phyloP scores from a whole-genome alignment of 805 yeast species.

The Pichia pseudocactophila region DNA sequence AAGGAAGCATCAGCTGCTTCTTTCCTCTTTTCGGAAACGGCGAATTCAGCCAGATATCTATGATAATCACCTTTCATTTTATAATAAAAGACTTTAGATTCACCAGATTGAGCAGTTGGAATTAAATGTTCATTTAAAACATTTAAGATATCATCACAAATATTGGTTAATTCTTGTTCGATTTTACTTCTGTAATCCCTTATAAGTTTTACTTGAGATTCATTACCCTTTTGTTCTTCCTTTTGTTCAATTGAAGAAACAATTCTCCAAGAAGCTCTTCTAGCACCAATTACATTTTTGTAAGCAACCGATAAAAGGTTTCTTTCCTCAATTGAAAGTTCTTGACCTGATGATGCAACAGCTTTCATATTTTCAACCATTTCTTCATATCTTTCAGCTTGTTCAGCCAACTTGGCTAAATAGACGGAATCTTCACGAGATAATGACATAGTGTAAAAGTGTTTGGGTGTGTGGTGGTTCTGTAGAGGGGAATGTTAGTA shows the following conservation, averaged over 20 bases:
- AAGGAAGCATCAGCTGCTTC: constrained; percentile 87
- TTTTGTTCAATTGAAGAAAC: constrained; percentile 97
- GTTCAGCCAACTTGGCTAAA: constrained; percentile 97
- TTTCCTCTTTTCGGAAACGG: constrained; percentile 83
- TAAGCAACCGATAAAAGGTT: constrained; percentile 94
- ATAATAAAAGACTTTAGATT: constrained; percentile 95
- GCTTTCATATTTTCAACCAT: constrained; percentile 98
- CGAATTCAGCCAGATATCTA: constrained; percentile 97
- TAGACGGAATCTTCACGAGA: constrained; percentile 97
- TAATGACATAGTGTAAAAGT: constrained; percentile 44
- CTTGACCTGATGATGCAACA: constrained; percentile 93
- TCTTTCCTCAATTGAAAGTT: constrained; percentile 95
- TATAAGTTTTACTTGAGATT: constrained; percentile 79
- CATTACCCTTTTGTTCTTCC: constrained; percentile 95
- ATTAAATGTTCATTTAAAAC: constrained; percentile 86
- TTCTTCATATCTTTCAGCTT: constrained; percentile 99
- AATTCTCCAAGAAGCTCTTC: constrained; percentile 99
- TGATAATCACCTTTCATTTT: constrained; percentile 99
- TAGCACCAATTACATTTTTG: constrained; percentile 97
- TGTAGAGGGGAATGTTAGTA: background rate
- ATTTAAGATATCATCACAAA: constrained; percentile 86
- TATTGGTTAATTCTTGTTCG: constrained; percentile 84
- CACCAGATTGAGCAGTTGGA: constrained; percentile 92
- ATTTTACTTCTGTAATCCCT: constrained; percentile 93
- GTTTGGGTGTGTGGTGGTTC: background rate